A percentile compares a stretch with the other conserved stretches of the same genome.
These are phyloP conservation scores for Trichoderma asperelloides DNA, from an alignment of 495 filamentous ascomycete species.

Conservation along the genomic window DNA sequence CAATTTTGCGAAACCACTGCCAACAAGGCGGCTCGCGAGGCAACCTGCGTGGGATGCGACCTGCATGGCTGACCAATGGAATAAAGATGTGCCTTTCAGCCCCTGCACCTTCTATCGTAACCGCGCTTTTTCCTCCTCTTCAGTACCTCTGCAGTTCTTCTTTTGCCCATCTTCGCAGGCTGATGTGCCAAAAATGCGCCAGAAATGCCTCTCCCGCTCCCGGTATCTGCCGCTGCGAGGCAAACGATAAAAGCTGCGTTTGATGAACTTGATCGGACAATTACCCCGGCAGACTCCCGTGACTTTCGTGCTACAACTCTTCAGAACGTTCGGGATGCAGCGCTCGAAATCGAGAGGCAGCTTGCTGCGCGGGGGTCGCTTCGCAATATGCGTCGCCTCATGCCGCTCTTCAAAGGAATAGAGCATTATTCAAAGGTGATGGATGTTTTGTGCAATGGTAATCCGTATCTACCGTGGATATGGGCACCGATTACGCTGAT, in stretches of 20 bases:
- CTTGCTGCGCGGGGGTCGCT: conserved; percentile 26
- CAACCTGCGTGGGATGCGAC: too few species aligned
- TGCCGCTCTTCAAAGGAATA: conserved; percentile 29
- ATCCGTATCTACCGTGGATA: conserved; percentile 35
- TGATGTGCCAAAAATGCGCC: too few species aligned
- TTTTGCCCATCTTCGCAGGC: too few species aligned
- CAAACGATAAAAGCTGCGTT: conserved; percentile 21
- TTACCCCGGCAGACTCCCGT: conserved; percentile 20
- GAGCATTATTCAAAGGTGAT: conserved; percentile 31
- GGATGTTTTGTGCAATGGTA: conserved; percentile 37
- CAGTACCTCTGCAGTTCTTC: too few species aligned
- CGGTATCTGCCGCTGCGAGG: conserved; percentile 9
- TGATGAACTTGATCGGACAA: conserved; percentile 19
- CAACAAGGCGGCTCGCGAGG: too few species aligned
- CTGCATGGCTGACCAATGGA: too few species aligned
- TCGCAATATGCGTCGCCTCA: conserved; percentile 31
- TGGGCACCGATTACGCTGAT: conserved; percentile 41
- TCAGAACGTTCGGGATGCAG: conserved; percentile 26
- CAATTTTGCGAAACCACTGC: too few species aligned
- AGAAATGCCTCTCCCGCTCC: conserved; percentile 11
- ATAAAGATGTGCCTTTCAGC: too few species aligned
- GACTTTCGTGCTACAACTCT: conserved; percentile 25
- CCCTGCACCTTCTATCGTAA: too few species aligned
- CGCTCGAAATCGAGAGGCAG: conserved; percentile 26
- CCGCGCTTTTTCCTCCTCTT: too few species aligned